A percentile compares a stretch with the other conserved stretches of the same genome.
phyloP scores from a whole-genome alignment of 225 moss, liverwort and hornwort genomes.

The Thuidium tamariscinum region DNA sequence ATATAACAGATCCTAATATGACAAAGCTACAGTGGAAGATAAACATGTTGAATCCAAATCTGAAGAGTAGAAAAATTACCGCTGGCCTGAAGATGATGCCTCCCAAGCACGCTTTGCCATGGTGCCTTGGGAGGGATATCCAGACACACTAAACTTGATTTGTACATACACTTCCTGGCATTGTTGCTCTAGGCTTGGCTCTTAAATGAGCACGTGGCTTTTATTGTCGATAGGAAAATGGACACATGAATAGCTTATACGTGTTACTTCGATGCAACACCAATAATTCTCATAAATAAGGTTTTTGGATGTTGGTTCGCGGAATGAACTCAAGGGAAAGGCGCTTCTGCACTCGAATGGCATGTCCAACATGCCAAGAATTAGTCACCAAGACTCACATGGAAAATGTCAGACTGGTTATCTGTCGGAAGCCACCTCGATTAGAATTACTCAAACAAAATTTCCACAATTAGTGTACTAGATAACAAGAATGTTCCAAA shows the following conservation, averaged over 20 bases:
- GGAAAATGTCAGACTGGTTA: background rate
- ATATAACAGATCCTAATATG: background rate
- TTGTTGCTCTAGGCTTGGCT: background rate
- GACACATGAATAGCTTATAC: background rate
- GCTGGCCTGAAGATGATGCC: background rate
- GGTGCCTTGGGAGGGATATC: background rate
- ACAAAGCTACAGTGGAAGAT: background rate
- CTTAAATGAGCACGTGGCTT: background rate
- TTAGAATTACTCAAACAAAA: too few species aligned
- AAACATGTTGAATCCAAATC: background rate
- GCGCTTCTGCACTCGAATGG: background rate
- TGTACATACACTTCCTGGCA: background rate
- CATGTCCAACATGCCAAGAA: background rate
- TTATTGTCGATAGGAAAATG: background rate
- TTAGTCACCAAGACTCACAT: too few species aligned
- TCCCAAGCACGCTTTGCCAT: background rate
- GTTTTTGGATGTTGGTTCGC: background rate
- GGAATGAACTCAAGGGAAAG: background rate
- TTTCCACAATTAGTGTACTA: background rate
- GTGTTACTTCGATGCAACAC: background rate
- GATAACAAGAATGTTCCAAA: background rate
- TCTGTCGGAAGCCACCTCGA: background rate
- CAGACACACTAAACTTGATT: background rate
- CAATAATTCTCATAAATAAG: background rate
- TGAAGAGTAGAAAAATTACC: background rate